Evolutionary conservation across 805 yeast genomes (phyloP).

Genomic region (Yarrowia phangngaensis): DNA sequence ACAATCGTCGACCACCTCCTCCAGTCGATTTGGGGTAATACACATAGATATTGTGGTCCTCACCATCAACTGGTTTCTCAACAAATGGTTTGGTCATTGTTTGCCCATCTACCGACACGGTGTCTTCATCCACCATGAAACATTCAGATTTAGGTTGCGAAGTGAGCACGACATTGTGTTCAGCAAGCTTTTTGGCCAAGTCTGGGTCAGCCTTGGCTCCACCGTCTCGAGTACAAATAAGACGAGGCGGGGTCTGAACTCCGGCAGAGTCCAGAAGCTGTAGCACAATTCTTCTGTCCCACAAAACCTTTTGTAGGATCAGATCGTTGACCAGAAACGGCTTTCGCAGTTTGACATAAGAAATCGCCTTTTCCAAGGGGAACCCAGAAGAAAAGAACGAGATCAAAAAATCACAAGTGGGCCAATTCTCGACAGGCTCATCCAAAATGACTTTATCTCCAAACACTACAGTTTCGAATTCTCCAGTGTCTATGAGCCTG

Average conservation of each 20-base stretch:
- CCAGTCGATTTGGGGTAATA: conserved; percentile 86
- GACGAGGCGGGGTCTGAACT: conserved; percentile 86
- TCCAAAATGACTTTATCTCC: conserved; percentile 96
- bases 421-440: conserved; percentile 95
- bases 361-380: conserved; percentile 92
- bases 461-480: conserved; percentile 92
- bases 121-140: conserved; percentile 82
- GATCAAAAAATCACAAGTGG: conserved; percentile 92
- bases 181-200: conserved; percentile 54
- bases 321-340: conserved; percentile 89
- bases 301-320: conserved; percentile 84
- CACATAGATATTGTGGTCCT: conserved; percentile 92
- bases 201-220: conserved; percentile 83
- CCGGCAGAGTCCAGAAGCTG: conserved; percentile 68
- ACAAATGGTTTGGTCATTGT: conserved; percentile 84
- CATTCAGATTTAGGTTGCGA: conserved; percentile 42
- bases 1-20: conserved; percentile 94
- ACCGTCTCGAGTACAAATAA: conserved; percentile 92
- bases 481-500: conserved; percentile 84
- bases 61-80: conserved; percentile 98
- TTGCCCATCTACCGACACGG: conserved; percentile 73
- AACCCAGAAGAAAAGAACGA: conserved; percentile 94
- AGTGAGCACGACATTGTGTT: conserved; percentile 54
- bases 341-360: conserved; percentile 80
- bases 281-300: conserved; percentile 93